Evolutionary conservation across 331 rosid species (phyloP).

Genomic region (Acacia pycnantha): DNA sequence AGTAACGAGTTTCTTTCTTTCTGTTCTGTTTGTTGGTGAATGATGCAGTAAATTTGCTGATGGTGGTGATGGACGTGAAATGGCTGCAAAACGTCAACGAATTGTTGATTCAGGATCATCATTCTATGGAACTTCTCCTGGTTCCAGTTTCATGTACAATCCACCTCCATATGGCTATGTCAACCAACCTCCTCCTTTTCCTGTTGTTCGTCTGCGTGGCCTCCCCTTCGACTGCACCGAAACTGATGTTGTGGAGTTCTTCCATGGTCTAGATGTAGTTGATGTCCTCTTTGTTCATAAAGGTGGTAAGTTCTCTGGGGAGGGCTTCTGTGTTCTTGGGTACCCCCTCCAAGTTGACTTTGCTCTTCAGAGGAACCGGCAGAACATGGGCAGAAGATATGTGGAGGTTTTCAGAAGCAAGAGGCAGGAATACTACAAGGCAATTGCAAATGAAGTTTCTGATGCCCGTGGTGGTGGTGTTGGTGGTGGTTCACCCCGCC

Average conservation of each 20-base stretch:
- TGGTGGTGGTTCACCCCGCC: constrained; percentile 48
- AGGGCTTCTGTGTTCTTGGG: constrained; percentile 67
- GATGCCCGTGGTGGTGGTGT: constrained; percentile 44
- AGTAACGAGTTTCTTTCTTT: neutral
- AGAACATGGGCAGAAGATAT: constrained; percentile 74
- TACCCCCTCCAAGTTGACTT: constrained; percentile 78
- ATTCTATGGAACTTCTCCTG: constrained; percentile 59
- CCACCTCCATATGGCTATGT: constrained; percentile 57
- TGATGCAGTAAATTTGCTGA: constrained; percentile 36
- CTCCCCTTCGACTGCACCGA: constrained; percentile 72
- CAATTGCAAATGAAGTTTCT: constrained; percentile 56
- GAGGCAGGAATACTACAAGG: constrained; percentile 80
- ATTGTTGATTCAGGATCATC: constrained; percentile 59
- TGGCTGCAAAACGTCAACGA: constrained; percentile 76
- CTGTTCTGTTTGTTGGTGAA: neutral
- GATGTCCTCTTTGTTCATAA: constrained; percentile 67
- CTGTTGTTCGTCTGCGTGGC: constrained; percentile 69
- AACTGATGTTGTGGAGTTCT: constrained; percentile 71
- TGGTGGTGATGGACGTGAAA: constrained; percentile 68
- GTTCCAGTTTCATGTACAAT: constrained; percentile 58
- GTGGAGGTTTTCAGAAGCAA: constrained; percentile 74
- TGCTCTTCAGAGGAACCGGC: constrained; percentile 67
- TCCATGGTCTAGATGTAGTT: constrained; percentile 64
- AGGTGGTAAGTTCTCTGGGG: constrained; percentile 63
- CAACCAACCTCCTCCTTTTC: constrained; percentile 64